Evolutionary conservation across 2,329 filamentous ascomycete genomes (phyloP).

Genomic region (Pseudogymnoascus verrucosus): DNA sequence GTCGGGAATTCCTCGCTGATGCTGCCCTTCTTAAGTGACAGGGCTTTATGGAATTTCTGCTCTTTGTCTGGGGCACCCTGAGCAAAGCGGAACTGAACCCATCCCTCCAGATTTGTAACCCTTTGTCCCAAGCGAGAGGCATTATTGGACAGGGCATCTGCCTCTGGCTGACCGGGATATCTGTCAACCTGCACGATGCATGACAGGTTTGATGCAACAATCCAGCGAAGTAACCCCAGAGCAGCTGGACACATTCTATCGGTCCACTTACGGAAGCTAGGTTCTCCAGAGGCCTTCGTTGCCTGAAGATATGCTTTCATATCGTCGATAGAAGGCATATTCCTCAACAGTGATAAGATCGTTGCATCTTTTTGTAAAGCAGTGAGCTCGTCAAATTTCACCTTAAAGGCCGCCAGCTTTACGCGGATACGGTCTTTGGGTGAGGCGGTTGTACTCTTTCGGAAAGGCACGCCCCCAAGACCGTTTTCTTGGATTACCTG

Average conservation of each 20-base stretch:
- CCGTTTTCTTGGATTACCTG: not conserved
- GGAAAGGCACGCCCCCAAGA: not conserved
- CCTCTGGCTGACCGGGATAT: conserved; percentile 21
- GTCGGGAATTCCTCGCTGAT: conserved; percentile 43
- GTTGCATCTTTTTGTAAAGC: conserved; percentile 38
- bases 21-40: conserved; percentile 38
- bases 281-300: conserved; percentile 20
- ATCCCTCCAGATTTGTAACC: conserved; percentile 54
- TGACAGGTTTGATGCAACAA: conserved; percentile 81
- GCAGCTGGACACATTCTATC: conserved; percentile 56
- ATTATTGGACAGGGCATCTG: conserved; percentile 13
- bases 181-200: conserved; percentile 70
- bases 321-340: conserved; percentile 52
- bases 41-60: conserved; percentile 57
- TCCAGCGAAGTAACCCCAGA: conserved; percentile 69
- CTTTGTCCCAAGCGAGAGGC: conserved; percentile 25
- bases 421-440: not conserved
- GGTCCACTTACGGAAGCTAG: conserved; percentile 41
- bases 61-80: conserved; percentile 89
- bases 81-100: conserved; percentile 77
- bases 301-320: conserved; percentile 45
- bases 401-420: conserved; percentile 33
- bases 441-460: not conserved
- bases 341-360: conserved; percentile 46
- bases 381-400: conserved; percentile 49